A percentile compares a stretch with the other conserved stretches of the same genome.
These are phyloP conservation scores for Lipomyces starkeyi DNA, from an alignment of 805 yeast genomes.

Conservation along the genomic window DNA sequence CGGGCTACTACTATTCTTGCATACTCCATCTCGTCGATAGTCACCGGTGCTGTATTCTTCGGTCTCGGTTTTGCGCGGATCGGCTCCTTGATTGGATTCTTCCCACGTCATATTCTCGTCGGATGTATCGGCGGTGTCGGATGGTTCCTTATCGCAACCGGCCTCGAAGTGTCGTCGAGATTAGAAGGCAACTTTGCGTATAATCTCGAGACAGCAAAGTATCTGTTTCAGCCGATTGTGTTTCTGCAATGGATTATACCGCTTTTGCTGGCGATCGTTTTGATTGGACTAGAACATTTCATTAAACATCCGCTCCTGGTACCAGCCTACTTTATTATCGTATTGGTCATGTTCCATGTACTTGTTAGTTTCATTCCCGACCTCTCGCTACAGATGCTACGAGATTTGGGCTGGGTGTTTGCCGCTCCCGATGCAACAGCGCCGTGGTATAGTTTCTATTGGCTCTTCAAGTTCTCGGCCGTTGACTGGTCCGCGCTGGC, in stretches of 20 bases:
- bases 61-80: constrained; percentile 75
- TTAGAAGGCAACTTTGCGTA: constrained; percentile 75
- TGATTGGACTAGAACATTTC: constrained; percentile 66
- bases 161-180: constrained; percentile 87
- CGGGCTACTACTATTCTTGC: constrained; percentile 87
- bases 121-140: constrained; percentile 99
- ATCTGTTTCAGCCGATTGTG: constrained; percentile 53
- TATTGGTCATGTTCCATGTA: constrained; percentile 72
- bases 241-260: constrained; percentile 78
- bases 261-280: constrained; percentile 61
- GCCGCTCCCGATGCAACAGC: constrained; percentile 63
- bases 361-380: constrained; percentile 67
- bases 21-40: constrained; percentile 78
- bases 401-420: constrained; percentile 87
- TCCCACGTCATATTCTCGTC: constrained; percentile 93
- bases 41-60: constrained; percentile 85
- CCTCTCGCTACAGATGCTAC: constrained; percentile 64
- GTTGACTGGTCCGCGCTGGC: constrained; percentile 79
- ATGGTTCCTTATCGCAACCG: constrained; percentile 86
- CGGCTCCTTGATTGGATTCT: constrained; percentile 90
- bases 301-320: constrained; percentile 70
- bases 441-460: constrained; percentile 90
- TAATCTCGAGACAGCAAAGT: constrained; percentile 54
- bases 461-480: constrained; percentile 65
- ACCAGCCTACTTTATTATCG: constrained; percentile 73